Base-by-base conservation (phyloP, 2,329 filamentous ascomycete species). In the Aspergillus oerlinghausenensis region DNA sequence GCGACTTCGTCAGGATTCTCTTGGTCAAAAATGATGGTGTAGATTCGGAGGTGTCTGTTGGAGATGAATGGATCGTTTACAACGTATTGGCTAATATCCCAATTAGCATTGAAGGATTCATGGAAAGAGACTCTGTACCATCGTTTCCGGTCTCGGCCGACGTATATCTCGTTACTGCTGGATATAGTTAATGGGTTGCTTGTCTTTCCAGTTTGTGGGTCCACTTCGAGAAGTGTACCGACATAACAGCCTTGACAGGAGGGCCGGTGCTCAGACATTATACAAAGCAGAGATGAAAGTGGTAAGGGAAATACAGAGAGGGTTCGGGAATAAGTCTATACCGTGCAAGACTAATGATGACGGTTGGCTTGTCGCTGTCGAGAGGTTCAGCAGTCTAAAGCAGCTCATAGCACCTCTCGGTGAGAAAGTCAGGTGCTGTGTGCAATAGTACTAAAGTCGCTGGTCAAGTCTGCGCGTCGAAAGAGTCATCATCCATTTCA, bases 1-100 rank as follows among this genome's bases (percentile, higher is more conserved):
- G 70, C 66, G n/a, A 77, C 61, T 23, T 72, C 65, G 14, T 63
- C 56, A 0, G 67, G 67, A 19, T 74, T 69, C 2, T 74, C 71
- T 35, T 72, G 63, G 55, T 78, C 74, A 55, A 74, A 77, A 3
- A 76, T 63, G 14, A 79, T 68, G 9, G 71, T 71, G 59, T 79
- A 78, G 49, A 80, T 73, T 19, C 71, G 70, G 11, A 79, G 47
- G 56, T 80, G 77, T 32, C 62, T 68, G 45, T 73, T 73, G 3
- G 77, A 80, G 14, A 78, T 61, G 29, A 63, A 57, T 6, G 61
- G 67, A 50, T 77, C 69, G 2, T 70, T 54, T 21, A 78, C 42
- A 6, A 69, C 60, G 52, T 67, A 70, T 51, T 72, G 64, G 58
- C 75, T 77, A 35, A 55, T n/a, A 19, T 17, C 8, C 9, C 23